Percentiles rank a stretch among this genome's conserved stretches.
Conservation (phyloP, 208 protist species). For the Trypanosoma avium region DNA sequence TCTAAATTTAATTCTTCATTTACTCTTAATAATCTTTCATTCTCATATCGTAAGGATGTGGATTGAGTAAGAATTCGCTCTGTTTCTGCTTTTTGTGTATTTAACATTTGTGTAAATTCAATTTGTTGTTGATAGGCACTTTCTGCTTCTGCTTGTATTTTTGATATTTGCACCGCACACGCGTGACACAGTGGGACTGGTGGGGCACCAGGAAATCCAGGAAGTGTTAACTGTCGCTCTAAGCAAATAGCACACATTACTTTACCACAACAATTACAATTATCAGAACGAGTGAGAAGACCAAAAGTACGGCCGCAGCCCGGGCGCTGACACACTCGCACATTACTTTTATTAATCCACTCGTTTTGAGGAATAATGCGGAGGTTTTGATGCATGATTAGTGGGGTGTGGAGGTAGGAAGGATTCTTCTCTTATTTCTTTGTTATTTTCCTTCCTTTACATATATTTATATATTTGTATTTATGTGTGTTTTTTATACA, state of each 20-base stretch:
- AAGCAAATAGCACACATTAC: slow-evolving; percentile 59
- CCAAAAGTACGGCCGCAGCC: slow-evolving; percentile 47
- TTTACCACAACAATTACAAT: slow-evolving; percentile 61
- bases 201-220: slow-evolving; percentile 29
- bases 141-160: slow-evolving; percentile 41
- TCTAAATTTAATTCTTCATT: slow-evolving; percentile 41
- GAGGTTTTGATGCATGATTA: slow-evolving; percentile 19
- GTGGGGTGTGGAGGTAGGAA: no score
- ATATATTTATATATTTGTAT: background rate
- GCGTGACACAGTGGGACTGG: slow-evolving; percentile 50
- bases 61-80: slow-evolving; percentile 43
- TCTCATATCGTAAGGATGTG: slow-evolving; percentile 46
- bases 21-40: slow-evolving; percentile 40
- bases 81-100: slow-evolving; percentile 39
- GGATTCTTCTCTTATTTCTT: no score
- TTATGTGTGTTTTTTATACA: background rate
- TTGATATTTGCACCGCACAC: slow-evolving; percentile 44
- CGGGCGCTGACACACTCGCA: slow-evolving; percentile 27
- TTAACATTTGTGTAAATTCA: slow-evolving; percentile 49
- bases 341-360: slow-evolving; percentile 36
- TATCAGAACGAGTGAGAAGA: slow-evolving; percentile 32
- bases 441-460: background rate
- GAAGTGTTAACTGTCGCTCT: slow-evolving; percentile 39
- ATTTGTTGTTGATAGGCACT: slow-evolving; percentile 44
- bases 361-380: slow-evolving; percentile 36